Base-by-base conservation (phyloP, 805 yeast genomes). In the Kodamaea jinghongensis region DNA sequence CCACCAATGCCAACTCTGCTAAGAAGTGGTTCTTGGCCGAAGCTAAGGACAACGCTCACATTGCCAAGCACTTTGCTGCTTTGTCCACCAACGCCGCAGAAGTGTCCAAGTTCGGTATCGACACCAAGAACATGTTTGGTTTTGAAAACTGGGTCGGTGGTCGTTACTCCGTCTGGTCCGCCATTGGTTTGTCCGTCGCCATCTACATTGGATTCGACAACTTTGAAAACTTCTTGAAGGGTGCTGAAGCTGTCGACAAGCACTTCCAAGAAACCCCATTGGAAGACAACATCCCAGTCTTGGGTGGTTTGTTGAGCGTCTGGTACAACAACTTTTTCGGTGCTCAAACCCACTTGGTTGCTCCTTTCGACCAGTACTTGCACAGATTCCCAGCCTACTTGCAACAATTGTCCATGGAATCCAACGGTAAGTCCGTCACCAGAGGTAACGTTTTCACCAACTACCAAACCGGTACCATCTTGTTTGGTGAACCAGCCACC, bases 91-190 rank as follows among this genome's bases (percentile, higher is more conserved):
- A 93, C 66, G 95, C 87, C 46, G 70, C 67, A 38, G 97, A 86
- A 68, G 99, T 93, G 49, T 76, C 83, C 57, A 86, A 87, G 71
- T 93, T 93, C 58, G 99, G 99, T 60, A 93, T 93, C 54, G 98
- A 93, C 73, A 81, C 96, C 63, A 84, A 81, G 65, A 93, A 93
- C 77, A 93, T 93, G 99, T 93, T 93, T 69, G 98, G 95, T 49
- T 93, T 93, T 59, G 96, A 90, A 67, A 83, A 73, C 71, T 93
- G 99, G 99, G 99, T 93, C 50, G 99, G 99, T 61, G 99, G 99
- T 63, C 85, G 99, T 70, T 93, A 93, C 82, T 93, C 99, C n/a
- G 99, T 93, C 47, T 93, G 99, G 99, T 86, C 96, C 31, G 95
- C 99, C 48, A 93, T 93, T 65, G 99, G 99, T 47, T 79, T 93